A percentile compares a stretch with the other conserved stretches of the same genome.
These are phyloP conservation scores for Sporobolomyces pararoseus DNA, from an alignment of 768 basidiomycete genomes.

Conservation along the genomic window DNA sequence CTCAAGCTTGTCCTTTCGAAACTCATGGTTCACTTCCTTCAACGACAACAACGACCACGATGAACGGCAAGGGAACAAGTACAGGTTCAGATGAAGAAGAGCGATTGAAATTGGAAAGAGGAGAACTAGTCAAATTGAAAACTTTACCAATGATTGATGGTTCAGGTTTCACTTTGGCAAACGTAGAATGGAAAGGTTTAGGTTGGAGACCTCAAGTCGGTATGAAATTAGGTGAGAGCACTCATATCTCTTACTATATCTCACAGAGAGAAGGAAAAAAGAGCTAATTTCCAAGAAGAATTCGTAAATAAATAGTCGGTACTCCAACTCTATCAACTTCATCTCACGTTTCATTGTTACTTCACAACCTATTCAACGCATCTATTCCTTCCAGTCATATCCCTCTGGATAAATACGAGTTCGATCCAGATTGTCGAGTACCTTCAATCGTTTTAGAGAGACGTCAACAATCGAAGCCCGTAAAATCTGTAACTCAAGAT, in stretches of 20 bases:
- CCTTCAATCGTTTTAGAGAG: constrained; percentile 27
- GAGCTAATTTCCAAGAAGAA: too few species aligned
- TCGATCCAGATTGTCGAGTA: constrained; percentile 45
- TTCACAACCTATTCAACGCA: constrained; percentile 54
- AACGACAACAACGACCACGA: not conserved
- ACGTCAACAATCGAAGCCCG: not conserved
- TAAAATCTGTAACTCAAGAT: not conserved
- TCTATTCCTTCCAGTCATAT: constrained; percentile 54
- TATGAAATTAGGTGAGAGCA: constrained; percentile 48
- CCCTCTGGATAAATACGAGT: constrained; percentile 49
- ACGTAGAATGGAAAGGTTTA: constrained; percentile 50
- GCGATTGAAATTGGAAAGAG: not conserved
- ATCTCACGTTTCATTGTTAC: constrained; percentile 53
- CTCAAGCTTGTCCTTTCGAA: constrained; percentile 21
- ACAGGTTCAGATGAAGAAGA: not conserved
- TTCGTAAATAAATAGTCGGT: constrained; percentile 50
- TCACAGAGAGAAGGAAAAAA: too few species aligned
- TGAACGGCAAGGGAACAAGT: not conserved
- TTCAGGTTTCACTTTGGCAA: constrained; percentile 50
- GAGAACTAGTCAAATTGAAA: constrained; percentile 26
- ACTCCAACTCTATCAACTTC: constrained; percentile 52
- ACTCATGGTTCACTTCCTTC: not conserved
- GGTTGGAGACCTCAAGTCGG: constrained; percentile 52
- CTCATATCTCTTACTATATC: not conserved
- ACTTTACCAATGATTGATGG: constrained; percentile 48